Base-by-base conservation (phyloP, 2,329 filamentous ascomycete genomes). In the Claviceps sp. region DNA sequence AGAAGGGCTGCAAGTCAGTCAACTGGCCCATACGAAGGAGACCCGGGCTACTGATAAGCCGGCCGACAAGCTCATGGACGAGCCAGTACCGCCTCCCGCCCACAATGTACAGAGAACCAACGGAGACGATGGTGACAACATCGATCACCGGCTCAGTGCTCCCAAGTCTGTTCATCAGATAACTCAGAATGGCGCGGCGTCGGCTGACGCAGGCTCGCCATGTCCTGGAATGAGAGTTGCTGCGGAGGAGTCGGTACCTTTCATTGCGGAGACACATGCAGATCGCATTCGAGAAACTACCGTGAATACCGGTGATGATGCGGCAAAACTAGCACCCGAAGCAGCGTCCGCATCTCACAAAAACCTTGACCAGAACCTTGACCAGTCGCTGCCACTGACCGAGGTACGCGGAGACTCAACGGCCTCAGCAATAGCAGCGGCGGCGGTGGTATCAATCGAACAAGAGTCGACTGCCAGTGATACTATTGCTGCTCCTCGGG, bases 161-260 rank as follows among this genome's bases (percentile, higher is more conserved):
- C 63, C 66, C 8, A 66, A 65, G 56, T 66, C 66, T 16, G 62
- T 65, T 7, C 65, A 65, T 17, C 57, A 69, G 56, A 71, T 66
- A 8, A 68, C 69, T 22, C 50, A 68, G 49, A 63, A 68, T 43
- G 57, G 58, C 17, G 54, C 55, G 46, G 68, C 68, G 30, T 65
- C 68, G 2, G 66, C 61, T 14, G 19, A 19, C 19, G 66, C 63
- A 22, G 68, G 62, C 37, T 65, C 63, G 2, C 67, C 65, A 6
- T 57, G 64, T 42, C 68, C 64, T 2, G 68, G 65, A 55, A 57
- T 69, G 39, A 64, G 62, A 30, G 61, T 68, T 48, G 52, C 60
- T 5, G 30, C 30, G 10, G 60, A 62, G 37, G 66, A 68, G 43
- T 51, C 44, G 38, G 42, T 30, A 41, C 34, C 47, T 16, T 4